These are phyloP conservation scores for Blastobotrys capitulatus DNA, from an alignment of 1,139 yeast genomes.

Conservation along the genomic window DNA sequence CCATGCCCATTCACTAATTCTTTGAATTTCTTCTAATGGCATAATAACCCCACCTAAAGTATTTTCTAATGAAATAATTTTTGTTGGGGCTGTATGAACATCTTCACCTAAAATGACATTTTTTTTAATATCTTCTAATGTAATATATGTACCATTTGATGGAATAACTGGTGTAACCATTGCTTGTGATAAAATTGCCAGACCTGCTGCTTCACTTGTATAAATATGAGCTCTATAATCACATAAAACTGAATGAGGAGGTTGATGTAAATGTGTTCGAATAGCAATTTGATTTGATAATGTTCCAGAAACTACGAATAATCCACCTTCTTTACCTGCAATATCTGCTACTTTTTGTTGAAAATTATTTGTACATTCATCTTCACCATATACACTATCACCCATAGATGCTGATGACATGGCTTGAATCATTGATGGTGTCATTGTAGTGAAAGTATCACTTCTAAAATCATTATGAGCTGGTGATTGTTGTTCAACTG, in stretches of 20 bases:
- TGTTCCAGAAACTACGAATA: slow-evolving; percentile 87
- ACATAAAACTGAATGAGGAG: slow-evolving; percentile 81
- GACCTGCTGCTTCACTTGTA: slow-evolving; percentile 83
- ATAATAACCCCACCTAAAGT: slow-evolving; percentile 78
- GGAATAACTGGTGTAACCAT: slow-evolving; percentile 87
- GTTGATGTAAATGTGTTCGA: slow-evolving; percentile 71
- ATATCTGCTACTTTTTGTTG: slow-evolving; percentile 62
- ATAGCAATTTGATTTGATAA: slow-evolving; percentile 84
- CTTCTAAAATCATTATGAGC: slow-evolving; percentile 21
- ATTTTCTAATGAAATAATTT: slow-evolving; percentile 78
- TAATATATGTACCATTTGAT: slow-evolving; percentile 63
- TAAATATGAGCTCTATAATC: slow-evolving; percentile 84
- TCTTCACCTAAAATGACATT: slow-evolving; percentile 71
- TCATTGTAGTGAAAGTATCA: slow-evolving; percentile 92
- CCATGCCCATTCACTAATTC: slow-evolving; percentile 68
- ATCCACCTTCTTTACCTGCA: slow-evolving; percentile 78
- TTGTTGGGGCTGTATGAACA: slow-evolving; percentile 86
- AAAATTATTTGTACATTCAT: slow-evolving; percentile 57
- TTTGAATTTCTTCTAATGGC: slow-evolving; percentile 74
- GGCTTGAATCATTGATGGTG: slow-evolving; percentile 65
- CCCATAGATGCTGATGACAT: slow-evolving; percentile 62
- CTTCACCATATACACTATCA: slow-evolving; percentile 87
- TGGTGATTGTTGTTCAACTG: slow-evolving; percentile 12
- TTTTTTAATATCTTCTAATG: slow-evolving; percentile 69
- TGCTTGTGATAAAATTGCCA: slow-evolving; percentile 85